Conservation (phyloP, 306 rosid genomes). For the Inga leiocalycina region DNA sequence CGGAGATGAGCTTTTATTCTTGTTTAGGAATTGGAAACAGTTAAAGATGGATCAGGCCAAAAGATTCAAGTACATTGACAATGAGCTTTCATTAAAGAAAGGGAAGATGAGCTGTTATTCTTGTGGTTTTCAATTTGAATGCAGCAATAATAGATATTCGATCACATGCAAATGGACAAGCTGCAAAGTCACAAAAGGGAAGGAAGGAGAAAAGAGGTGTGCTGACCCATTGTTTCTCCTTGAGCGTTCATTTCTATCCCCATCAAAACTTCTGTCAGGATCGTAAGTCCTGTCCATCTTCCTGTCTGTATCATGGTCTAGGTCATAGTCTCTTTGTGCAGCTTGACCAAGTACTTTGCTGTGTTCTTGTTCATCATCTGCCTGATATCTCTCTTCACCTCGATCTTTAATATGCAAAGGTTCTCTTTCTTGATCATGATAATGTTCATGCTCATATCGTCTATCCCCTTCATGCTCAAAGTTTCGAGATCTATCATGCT, state of each 20-base stretch:
- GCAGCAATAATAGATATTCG: neutral
- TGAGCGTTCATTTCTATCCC: constrained; percentile 45
- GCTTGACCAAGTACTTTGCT: constrained; percentile 41
- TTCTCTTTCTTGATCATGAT: constrained; percentile 50
- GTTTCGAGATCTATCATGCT: constrained; percentile 56
- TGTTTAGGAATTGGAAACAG: neutral
- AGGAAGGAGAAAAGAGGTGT: constrained; percentile 3
- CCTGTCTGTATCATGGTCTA: constrained; percentile 44
- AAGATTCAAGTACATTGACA: neutral
- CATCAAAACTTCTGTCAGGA: constrained; percentile 46
- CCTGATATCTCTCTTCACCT: constrained; percentile 42
- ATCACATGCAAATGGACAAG: neutral
- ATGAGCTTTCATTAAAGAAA: neutral
- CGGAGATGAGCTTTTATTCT: neutral
- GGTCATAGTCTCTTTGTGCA: constrained; percentile 48
- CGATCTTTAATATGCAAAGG: constrained; percentile 47
- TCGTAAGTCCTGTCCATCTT: constrained; percentile 54
- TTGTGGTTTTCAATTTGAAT: neutral
- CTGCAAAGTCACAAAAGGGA: neutral
- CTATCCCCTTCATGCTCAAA: constrained; percentile 52
- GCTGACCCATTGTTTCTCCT: constrained; percentile 70
- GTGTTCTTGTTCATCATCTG: constrained; percentile 42
- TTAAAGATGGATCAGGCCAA: neutral
- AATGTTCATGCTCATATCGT: constrained; percentile 49
- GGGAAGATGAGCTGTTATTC: neutral